Evolutionary conservation across 805 yeast genomes (phyloP), one percentile per base, ranked within the genome.

Genomic region (Metschnikowia colocasiae): DNA sequence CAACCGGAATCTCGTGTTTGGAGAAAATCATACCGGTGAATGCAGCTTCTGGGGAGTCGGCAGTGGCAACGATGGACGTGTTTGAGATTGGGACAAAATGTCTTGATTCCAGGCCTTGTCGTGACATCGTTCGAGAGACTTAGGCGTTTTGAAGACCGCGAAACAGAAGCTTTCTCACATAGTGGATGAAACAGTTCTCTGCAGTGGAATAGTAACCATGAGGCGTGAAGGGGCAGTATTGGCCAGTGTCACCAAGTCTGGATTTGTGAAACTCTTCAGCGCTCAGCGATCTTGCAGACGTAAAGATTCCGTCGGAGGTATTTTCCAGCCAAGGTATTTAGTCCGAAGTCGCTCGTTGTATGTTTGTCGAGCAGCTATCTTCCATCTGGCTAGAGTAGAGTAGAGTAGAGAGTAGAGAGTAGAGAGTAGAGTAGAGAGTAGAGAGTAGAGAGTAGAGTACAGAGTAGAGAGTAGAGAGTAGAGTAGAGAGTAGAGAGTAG

Each of bases 111-210:
- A 1, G 91, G 95, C 0, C 74, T 78, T 5, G 59, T 88, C 0
- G 63, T 87, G 3, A 70, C 79, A 0, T 68, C 81, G 0, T 80
- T 55, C 65, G 2, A 67, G 74, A 26, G 95, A 87, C 55, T 70
- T 87, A 1, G 71, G 94, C 40, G 75, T 87, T 0, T 55, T 85
- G 19, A 75, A 79, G 19, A 74, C 81, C 6, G 83, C 87, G 3
- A 79, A 76, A 54, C 68, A 79, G 12, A 87, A 83, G 59, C 64
- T 82, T 16, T 72, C 87, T 0, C 88, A 85, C 58, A 83, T 79
- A 3, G 78, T 83, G 46, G 82, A 76, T 15, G 79, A 77, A 44
- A 47, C 52, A 2, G 76, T 79, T 59, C 67, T 68, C 31, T 52
- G 63, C 16, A 57, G 63, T 32, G 89, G 90, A 4, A 60, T 87